Conservation (phyloP, 768 basidiomycete genomes). For the Suillus hirtellus region DNA sequence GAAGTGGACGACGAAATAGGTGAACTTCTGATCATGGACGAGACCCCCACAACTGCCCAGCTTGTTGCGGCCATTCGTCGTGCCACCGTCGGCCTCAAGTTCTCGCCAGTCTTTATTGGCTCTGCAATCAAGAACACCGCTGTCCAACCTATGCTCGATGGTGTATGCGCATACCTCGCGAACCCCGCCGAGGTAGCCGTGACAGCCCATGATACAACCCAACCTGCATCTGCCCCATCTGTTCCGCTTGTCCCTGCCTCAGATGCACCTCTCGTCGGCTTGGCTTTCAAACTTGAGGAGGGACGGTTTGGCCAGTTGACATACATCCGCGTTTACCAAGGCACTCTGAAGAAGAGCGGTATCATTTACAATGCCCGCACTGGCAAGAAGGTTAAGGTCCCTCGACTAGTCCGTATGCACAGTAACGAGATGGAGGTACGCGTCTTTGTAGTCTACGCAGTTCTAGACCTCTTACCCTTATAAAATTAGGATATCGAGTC, state of each 20-base stretch:
- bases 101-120: conserved; percentile 95
- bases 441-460: conserved; percentile 2
- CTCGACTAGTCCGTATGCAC: conserved; percentile 95
- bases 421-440: conserved; percentile 97
- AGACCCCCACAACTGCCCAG: conserved; percentile 68
- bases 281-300: conserved; percentile 99
- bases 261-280: conserved; percentile 82
- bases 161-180: conserved; percentile 93
- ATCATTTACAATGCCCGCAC: conserved; percentile 91
- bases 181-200: conserved; percentile 79
- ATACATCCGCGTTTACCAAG: conserved; percentile 98
- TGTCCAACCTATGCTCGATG: conserved; percentile 91
- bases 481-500: conserved; percentile 78
- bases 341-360: conserved; percentile 81
- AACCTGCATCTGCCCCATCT: conserved; percentile 61
- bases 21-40: conserved; percentile 87
- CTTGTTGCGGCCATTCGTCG: conserved; percentile 86
- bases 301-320: conserved; percentile 96
- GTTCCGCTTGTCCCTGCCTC: conserved; percentile 82
- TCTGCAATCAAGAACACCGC: conserved; percentile 97
- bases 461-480: neutral
- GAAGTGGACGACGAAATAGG: conserved; percentile 97
- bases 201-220: conserved; percentile 80
- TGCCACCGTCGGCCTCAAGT: conserved; percentile 83
- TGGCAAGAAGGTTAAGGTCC: conserved; percentile 97